phyloP scores from a whole-genome alignment of 345 rosid genomes.

The Pistacia vera region DNA sequence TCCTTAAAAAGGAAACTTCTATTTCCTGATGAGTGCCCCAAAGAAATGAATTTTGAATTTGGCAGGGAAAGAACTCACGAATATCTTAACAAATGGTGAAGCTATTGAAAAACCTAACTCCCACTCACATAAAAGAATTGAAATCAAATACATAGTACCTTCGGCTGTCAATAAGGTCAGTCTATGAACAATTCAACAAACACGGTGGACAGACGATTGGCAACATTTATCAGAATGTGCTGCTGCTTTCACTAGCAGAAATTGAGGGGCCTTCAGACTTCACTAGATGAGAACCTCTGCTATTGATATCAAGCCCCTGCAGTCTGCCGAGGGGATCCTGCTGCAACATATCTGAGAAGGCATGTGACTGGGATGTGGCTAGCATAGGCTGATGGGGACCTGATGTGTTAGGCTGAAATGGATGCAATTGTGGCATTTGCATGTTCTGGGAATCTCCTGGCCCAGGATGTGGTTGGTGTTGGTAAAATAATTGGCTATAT shows the following conservation, averaged over 20 bases:
- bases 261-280: slow-evolving; percentile 70
- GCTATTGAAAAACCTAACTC: slow-evolving; percentile 29
- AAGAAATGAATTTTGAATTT: slow-evolving; percentile 24
- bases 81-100: slow-evolving; percentile 23
- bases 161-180: slow-evolving; percentile 47
- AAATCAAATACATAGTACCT: slow-evolving; percentile 34
- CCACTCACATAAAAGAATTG: slow-evolving; percentile 37
- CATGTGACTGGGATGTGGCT: slow-evolving; percentile 36
- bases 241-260: slow-evolving; percentile 79
- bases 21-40: slow-evolving; percentile 33
- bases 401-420: slow-evolving; percentile 48
- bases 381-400: slow-evolving; percentile 41
- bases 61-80: slow-evolving; percentile 21
- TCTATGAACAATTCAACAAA: slow-evolving; percentile 53
- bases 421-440: slow-evolving; percentile 60
- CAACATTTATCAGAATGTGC: slow-evolving; percentile 45
- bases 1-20: slow-evolving; percentile 30
- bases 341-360: slow-evolving; percentile 62
- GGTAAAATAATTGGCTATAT: slow-evolving; percentile 48
- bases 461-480: slow-evolving; percentile 46
- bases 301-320: slow-evolving; percentile 83
- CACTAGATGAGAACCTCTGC: slow-evolving; percentile 54
- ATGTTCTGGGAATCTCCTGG: slow-evolving; percentile 38
- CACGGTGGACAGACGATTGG: slow-evolving; percentile 17
- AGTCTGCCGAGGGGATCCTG: slow-evolving; percentile 70